phyloP scores from a whole-genome alignment of 2,329 filamentous ascomycete genomes.

The Fusarium veterinarium region DNA sequence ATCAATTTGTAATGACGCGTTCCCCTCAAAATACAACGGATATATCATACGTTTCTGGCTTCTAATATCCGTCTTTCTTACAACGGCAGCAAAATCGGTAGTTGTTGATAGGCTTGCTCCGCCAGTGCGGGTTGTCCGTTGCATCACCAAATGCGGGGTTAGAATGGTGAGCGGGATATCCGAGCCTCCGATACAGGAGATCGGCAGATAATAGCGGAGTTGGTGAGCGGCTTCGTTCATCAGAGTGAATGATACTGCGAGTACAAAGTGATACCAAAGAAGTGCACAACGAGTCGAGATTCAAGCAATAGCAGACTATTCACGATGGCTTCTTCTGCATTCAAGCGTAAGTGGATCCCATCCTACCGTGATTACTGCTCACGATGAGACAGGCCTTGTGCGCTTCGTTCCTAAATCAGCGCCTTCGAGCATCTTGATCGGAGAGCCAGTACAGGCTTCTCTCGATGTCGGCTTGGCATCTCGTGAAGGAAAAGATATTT shows the following conservation, averaged over 20 bases:
- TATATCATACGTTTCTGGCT: neutral
- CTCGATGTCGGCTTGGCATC: neutral
- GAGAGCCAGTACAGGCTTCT: neutral
- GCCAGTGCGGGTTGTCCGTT: neutral
- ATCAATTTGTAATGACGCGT: neutral
- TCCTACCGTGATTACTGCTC: fast-evolving
- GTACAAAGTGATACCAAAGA: neutral
- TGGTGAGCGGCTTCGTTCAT: neutral
- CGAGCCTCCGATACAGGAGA: conserved; percentile 18
- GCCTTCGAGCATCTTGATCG: neutral
- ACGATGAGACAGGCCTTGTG: neutral
- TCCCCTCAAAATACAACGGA: neutral
- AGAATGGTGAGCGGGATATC: neutral
- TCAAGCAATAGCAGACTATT: neutral
- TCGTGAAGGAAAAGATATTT: neutral
- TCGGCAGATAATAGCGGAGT: neutral
- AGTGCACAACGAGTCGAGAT: fast-evolving
- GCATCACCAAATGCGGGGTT: conserved; percentile 1
- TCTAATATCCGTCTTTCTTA: neutral
- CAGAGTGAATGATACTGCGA: neutral
- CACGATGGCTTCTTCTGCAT: neutral
- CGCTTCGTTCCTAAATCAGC: conserved; percentile 17
- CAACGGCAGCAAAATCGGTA: neutral
- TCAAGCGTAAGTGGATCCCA: neutral
- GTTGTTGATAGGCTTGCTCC: neutral